These are phyloP conservation scores for Eucalyptus cladocalyx DNA, from an alignment of 345 rosid species.

Conservation along the genomic window DNA sequence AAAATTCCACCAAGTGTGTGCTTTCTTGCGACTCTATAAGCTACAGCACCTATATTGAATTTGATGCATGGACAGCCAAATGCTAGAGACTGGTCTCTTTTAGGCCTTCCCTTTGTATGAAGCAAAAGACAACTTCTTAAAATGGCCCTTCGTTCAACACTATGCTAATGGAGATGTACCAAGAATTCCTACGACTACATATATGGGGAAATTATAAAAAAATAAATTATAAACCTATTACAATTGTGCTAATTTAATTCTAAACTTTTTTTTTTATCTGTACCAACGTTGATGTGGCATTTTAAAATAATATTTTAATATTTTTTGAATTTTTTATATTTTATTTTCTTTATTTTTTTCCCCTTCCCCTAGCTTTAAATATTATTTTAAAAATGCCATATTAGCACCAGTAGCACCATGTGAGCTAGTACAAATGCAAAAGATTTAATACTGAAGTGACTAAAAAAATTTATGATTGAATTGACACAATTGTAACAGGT, in stretches of 20 bases:
- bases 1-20: neutral
- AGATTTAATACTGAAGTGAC: rapidly evolving
- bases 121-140: neutral
- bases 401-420: rapidly evolving
- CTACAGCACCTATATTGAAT: neutral
- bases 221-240: neutral
- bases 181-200: neutral
- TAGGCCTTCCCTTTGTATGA: neutral
- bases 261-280: neutral
- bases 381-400: too few relatives aligned
- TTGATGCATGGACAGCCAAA: neutral
- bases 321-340: too few relatives aligned
- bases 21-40: neutral
- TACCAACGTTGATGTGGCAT: rapidly evolving
- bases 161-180: neutral
- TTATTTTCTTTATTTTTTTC: too few relatives aligned
- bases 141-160: neutral
- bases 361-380: too few relatives aligned
- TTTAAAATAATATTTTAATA: too few relatives aligned
- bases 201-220: neutral
- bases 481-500: too few relatives aligned
- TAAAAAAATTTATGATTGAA: too few relatives aligned
- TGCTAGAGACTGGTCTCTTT: neutral
- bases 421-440: too few relatives aligned
- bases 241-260: rapidly evolving